Percentiles rank a stretch among this genome's conserved stretches.
phyloP scores from a whole-genome alignment of 768 basidiomycete species.

The Suillus spraguei region DNA sequence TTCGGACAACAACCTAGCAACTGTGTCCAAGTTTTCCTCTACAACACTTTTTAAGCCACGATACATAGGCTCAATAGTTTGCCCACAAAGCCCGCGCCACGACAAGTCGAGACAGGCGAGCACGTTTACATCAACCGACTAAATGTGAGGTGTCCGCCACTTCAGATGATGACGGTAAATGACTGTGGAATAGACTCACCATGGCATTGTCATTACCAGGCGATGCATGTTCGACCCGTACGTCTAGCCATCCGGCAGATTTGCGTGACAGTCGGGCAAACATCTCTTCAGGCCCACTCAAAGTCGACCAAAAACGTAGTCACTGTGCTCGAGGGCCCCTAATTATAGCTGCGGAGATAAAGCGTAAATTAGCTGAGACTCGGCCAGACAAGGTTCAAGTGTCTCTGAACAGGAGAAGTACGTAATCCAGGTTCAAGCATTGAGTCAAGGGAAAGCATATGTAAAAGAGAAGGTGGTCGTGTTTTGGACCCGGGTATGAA shows the following conservation, averaged over 20 bases:
- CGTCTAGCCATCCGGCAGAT: constrained; percentile 15
- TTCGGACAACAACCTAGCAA: constrained; percentile 45
- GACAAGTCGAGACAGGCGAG: constrained; percentile 16
- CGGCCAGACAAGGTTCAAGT: background rate
- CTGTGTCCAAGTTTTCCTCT: constrained; percentile 41
- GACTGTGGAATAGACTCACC: constrained; percentile 14
- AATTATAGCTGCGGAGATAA: background rate
- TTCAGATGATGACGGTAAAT: background rate
- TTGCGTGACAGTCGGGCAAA: constrained; percentile 17
- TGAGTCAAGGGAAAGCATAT: constrained; percentile 3
- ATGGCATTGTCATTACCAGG: constrained; percentile 14
- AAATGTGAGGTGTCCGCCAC: background rate
- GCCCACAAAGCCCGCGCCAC: constrained; percentile 34
- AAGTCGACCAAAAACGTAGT: background rate
- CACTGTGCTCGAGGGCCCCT: background rate
- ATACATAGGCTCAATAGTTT: constrained; percentile 37
- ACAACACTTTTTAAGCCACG: constrained; percentile 37
- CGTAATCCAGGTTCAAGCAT: background rate
- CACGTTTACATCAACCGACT: constrained; percentile 21
- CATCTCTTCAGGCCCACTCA: constrained; percentile 9
- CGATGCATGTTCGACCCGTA: constrained; percentile 14
- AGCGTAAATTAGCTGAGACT: background rate
- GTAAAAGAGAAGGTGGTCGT: background rate
- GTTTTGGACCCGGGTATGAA: background rate
- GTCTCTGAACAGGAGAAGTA: constrained; percentile 2